A percentile compares a stretch with the other conserved stretches of the same genome.
Evolutionary conservation across 495 filamentous ascomycete genomes (phyloP).

Genomic region (Monascus purpureus): DNA sequence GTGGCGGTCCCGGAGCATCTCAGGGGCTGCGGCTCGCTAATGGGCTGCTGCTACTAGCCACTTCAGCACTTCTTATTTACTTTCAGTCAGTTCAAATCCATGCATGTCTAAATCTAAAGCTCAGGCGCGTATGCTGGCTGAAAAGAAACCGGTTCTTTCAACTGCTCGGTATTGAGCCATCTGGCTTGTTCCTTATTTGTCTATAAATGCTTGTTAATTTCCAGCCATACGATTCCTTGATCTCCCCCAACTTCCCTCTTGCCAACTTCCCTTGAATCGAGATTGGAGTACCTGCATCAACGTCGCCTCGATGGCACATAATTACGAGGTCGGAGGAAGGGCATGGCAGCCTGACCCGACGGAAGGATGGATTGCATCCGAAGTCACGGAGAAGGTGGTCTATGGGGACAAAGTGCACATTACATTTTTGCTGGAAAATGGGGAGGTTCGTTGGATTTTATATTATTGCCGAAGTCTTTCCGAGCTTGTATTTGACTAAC

Average conservation of each 20-base stretch:
- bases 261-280: slow-evolving; percentile 1
- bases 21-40: too few relatives aligned
- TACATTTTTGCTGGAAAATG: slow-evolving; percentile 77
- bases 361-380: slow-evolving; percentile 94
- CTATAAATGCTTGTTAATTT: slow-evolving; percentile 3
- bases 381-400: slow-evolving; percentile 76
- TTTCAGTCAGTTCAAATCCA: too few relatives aligned
- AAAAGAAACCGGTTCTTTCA: too few relatives aligned
- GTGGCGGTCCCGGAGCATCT: too few relatives aligned
- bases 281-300: slow-evolving; percentile 1
- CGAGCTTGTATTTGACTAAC: slow-evolving; percentile 11
- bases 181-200: too few relatives aligned
- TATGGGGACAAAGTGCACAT: slow-evolving; percentile 77
- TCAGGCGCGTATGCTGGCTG: too few relatives aligned
- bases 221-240: slow-evolving; percentile 1
- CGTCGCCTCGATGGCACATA: slow-evolving; percentile 63
- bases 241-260: slow-evolving; percentile 2
- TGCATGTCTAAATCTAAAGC: too few relatives aligned
- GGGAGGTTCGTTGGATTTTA: slow-evolving; percentile 56
- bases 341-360: slow-evolving; percentile 94
- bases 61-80: too few relatives aligned
- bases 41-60: too few relatives aligned
- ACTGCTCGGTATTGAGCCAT: not conserved
- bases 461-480: slow-evolving; percentile 2
- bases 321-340: slow-evolving; percentile 91